These are phyloP conservation scores for Huntiella savannae DNA, from an alignment of 2,329 filamentous ascomycete genomes.

Conservation along the genomic window DNA sequence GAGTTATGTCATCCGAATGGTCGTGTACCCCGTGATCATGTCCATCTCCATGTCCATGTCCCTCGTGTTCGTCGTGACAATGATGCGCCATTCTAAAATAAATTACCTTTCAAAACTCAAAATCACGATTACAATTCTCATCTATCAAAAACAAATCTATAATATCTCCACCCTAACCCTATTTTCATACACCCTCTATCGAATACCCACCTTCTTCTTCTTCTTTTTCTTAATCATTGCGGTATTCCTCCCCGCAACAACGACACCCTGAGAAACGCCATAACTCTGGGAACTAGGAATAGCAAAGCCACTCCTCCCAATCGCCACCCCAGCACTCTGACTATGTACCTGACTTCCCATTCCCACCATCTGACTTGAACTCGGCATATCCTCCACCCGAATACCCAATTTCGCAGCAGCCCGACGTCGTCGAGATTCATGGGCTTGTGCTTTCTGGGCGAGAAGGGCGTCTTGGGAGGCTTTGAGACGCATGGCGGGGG, in stretches of 20 bases:
- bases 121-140: too few species aligned
- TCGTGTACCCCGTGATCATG: conserved; percentile 48
- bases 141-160: neutral
- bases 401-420: conserved; percentile 8
- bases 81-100: conserved; percentile 24
- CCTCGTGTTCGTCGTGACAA: conserved; percentile 31
- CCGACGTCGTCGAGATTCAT: conserved; percentile 8
- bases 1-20: conserved; percentile 80
- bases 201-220: conserved; percentile 25
- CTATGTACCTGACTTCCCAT: neutral
- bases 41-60: conserved; percentile 28
- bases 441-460: conserved; percentile 6
- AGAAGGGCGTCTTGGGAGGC: conserved; percentile 6
- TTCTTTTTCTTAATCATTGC: conserved; percentile 22
- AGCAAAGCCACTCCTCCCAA: neutral
- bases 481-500: conserved; percentile 12
- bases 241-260: neutral
- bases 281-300: neutral
- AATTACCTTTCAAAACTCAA: too few species aligned
- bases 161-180: neutral
- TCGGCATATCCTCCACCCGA: conserved; percentile 1
- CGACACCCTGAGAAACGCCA: neutral
- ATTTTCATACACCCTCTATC: conserved; percentile 12
- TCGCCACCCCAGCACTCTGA: too few species aligned
- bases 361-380: conserved; percentile 4